phyloP scores from a whole-genome alignment of 108 stramenopile genomes.

The Cylindrotheca fusiformis region DNA sequence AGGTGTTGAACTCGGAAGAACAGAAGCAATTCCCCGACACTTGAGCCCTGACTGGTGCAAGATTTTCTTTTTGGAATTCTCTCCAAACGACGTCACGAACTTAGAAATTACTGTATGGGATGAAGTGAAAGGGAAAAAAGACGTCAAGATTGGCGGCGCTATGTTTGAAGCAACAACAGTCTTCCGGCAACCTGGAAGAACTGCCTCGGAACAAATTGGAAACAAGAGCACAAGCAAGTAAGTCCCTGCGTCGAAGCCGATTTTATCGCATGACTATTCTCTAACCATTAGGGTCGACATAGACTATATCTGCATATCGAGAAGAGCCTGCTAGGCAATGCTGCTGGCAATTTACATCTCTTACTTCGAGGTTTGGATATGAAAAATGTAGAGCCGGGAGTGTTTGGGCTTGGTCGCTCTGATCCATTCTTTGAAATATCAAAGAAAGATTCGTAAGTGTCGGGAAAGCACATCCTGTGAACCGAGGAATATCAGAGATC shows the following conservation, averaged over 20 bases:
- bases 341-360: conserved; percentile 5
- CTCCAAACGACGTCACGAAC: no score
- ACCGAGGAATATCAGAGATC: no score
- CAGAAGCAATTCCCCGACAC: conserved; percentile 22
- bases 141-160: conserved; percentile 18
- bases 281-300: no score
- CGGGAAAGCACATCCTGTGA: no score
- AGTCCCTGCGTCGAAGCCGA: no score
- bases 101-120: conserved; percentile 37
- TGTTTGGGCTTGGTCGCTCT: conserved; percentile 60
- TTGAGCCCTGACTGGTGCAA: conserved; percentile 26
- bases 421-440: conserved; percentile 68
- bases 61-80: conserved; percentile 31
- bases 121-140: conserved; percentile 3
- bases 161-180: no score
- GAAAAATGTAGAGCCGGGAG: conserved; percentile 61
- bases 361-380: conserved; percentile 62
- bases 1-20: conserved; percentile 29
- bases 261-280: not conserved
- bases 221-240: no score
- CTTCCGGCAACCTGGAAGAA: no score
- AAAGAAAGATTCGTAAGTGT: no score
- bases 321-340: conserved; percentile 13
- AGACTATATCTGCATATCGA: conserved; percentile 9
- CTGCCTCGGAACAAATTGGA: no score